Evolutionary conservation across 805 yeast species (phyloP).

Genomic region (Lipomyces sp.): DNA sequence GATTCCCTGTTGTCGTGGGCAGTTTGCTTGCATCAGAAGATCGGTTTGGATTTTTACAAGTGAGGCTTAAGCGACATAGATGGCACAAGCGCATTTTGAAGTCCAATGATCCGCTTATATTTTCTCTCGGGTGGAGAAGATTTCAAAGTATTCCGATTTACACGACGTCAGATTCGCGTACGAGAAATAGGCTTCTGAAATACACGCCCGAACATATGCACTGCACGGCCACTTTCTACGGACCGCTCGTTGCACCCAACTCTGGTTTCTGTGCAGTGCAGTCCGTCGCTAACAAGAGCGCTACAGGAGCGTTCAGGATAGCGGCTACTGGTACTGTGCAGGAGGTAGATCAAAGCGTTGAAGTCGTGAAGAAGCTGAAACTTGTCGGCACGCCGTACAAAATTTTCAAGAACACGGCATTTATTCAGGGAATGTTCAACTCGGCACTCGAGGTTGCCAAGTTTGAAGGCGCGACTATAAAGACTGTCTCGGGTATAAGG

Average conservation of each 20-base stretch:
- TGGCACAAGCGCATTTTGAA: slow-evolving; percentile 97
- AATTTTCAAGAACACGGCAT: slow-evolving; percentile 93
- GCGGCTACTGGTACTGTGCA: slow-evolving; percentile 96
- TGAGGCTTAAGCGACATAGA: slow-evolving; percentile 93
- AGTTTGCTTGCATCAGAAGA: slow-evolving; percentile 88
- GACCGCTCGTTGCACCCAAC: slow-evolving; percentile 95
- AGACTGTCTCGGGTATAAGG: slow-evolving; percentile 94
- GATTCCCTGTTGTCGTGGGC: slow-evolving; percentile 82
- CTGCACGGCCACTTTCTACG: slow-evolving; percentile 93
- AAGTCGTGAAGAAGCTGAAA: slow-evolving; percentile 92
- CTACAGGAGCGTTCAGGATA: slow-evolving; percentile 87
- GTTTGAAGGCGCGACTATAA: slow-evolving; percentile 95
- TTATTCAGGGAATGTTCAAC: slow-evolving; percentile 93
- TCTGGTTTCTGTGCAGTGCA: slow-evolving; percentile 97
- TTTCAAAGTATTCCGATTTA: slow-evolving; percentile 95
- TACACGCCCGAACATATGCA: slow-evolving; percentile 98
- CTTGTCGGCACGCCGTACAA: slow-evolving; percentile 93
- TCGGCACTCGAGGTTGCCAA: slow-evolving; percentile 92
- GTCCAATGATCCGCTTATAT: slow-evolving; percentile 89
- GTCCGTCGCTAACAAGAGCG: slow-evolving; percentile 73
- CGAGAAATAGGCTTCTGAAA: slow-evolving; percentile 95
- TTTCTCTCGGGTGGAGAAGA: slow-evolving; percentile 97
- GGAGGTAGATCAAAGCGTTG: slow-evolving; percentile 82
- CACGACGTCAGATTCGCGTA: slow-evolving; percentile 95
- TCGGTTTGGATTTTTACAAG: slow-evolving; percentile 87